Evolutionary conservation across 805 yeast species (phyloP).

Genomic region (Kazachstania bromeliacearum): DNA sequence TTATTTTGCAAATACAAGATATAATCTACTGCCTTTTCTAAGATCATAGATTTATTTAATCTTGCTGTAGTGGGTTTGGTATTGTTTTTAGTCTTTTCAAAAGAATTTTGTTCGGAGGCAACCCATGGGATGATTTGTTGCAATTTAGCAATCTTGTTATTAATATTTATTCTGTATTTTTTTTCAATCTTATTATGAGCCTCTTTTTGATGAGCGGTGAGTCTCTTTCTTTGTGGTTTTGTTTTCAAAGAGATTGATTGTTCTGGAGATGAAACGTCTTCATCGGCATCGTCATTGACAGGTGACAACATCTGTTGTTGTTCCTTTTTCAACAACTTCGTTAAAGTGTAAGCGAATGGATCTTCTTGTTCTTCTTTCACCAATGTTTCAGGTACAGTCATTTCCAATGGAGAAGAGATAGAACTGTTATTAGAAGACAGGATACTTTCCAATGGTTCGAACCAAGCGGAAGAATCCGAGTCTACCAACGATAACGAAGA

Average conservation of each 20-base stretch:
- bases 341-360: neutral
- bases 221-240: conserved; percentile 32
- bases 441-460: conserved; percentile 22
- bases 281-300: neutral
- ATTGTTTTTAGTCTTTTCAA: conserved; percentile 29
- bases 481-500: neutral
- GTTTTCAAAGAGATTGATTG: neutral
- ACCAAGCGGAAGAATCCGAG: conserved; percentile 15
- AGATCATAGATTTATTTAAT: conserved; percentile 54
- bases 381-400: conserved; percentile 12
- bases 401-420: too few relatives aligned
- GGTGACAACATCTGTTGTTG: too few relatives aligned
- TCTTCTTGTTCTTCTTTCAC: neutral
- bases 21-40: conserved; percentile 62
- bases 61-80: conserved; percentile 24
- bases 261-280: neutral
- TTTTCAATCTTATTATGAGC: conserved; percentile 68
- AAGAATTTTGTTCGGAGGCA: conserved; percentile 50
- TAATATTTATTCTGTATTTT: conserved; percentile 60
- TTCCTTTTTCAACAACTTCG: neutral
- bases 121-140: conserved; percentile 62
- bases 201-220: conserved; percentile 52
- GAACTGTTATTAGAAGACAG: conserved; percentile 20
- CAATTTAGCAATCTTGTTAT: conserved; percentile 57
- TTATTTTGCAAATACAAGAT: conserved; percentile 43